Conservation (phyloP, 768 basidiomycete genomes). For the Trametes cinnabarina region DNA sequence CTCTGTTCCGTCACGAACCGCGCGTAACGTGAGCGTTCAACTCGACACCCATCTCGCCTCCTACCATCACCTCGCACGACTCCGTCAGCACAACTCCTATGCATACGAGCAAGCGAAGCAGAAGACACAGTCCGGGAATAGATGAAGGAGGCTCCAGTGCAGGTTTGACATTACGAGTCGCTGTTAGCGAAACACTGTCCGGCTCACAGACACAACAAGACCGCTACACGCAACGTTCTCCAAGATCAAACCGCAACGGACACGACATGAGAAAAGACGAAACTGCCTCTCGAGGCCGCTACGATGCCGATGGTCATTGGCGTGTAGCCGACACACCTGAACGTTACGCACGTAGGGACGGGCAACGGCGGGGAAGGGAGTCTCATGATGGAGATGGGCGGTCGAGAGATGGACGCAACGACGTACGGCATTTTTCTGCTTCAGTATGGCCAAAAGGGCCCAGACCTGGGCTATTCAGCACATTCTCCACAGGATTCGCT, state of each 20-base stretch:
- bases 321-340: slow-evolving; percentile 40
- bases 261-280: slow-evolving; percentile 45
- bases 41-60: slow-evolving; percentile 19
- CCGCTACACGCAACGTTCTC: slow-evolving; percentile 34
- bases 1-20: slow-evolving; percentile 25
- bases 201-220: slow-evolving; percentile 21
- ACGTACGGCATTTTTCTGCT: slow-evolving; percentile 9
- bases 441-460: not conserved
- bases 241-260: slow-evolving; percentile 46
- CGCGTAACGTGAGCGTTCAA: slow-evolving; percentile 31
- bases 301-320: slow-evolving; percentile 51
- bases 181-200: slow-evolving; percentile 11
- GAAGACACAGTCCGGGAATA: slow-evolving; percentile 13
- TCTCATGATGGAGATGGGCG: slow-evolving; percentile 14
- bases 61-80: slow-evolving; percentile 19
- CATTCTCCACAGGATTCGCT: slow-evolving; percentile 7
- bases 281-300: slow-evolving; percentile 47
- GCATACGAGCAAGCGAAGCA: slow-evolving; percentile 9
- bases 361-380: slow-evolving; percentile 10
- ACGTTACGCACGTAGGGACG: slow-evolving; percentile 14
- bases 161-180: slow-evolving; percentile 19
- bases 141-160: slow-evolving; percentile 9
- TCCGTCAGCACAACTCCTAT: not conserved
- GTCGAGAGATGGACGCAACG: slow-evolving; percentile 12
- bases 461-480: slow-evolving; percentile 6